Base-by-base conservation (phyloP, 805 yeast species). In the Candida khao-thaluensis region DNA sequence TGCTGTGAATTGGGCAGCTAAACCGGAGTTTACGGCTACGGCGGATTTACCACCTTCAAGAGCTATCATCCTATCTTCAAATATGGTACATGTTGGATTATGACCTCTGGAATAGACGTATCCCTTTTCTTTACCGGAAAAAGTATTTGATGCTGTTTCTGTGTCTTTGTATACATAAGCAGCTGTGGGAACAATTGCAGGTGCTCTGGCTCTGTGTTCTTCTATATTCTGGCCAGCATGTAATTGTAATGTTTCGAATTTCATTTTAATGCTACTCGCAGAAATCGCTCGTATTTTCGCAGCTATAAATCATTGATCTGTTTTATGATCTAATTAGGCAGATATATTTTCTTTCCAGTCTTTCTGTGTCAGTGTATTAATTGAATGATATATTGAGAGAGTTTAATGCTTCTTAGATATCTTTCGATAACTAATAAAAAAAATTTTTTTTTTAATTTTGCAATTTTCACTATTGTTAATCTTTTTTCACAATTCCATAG, bases 11-110 rank as follows among this genome's bases (percentile, higher is more conserved):
- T 89, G 96, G 16, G 97, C 96, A 38, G 96, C 91, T 68, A 90
- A 96, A 44, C 98, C 98, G 10, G 96, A 88, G 14, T 95, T 64
- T 17, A 85, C 84, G 5, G 95, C 95, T 38, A 91, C 65, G 3
- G 95, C 97, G 41, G 85, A 95, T 35, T 81, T 82, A 56, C 98
- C 98, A 41, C 84, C 82, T 67, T 91, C 98, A 44, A 91, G 74
- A 37, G 93, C 93, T 38, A 96, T 91, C 43, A 91, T 74, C 67
- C 98, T 78, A 60, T 85, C 78, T 66, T 91, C 98, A 46, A 91
- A 84, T 21, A 86, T 93, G 53, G 86, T 95, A 42, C 74, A 81
- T 41, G 98, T 91, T 47, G 98, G 98, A 71, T 91, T 91, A 78
- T 79, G 82, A 50, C 91, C 73, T 60, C 98, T 79, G 7, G 95